Evolutionary conservation across 2,329 filamentous ascomycete genomes (phyloP).

Genomic region (Cercospora brassicicola): DNA sequence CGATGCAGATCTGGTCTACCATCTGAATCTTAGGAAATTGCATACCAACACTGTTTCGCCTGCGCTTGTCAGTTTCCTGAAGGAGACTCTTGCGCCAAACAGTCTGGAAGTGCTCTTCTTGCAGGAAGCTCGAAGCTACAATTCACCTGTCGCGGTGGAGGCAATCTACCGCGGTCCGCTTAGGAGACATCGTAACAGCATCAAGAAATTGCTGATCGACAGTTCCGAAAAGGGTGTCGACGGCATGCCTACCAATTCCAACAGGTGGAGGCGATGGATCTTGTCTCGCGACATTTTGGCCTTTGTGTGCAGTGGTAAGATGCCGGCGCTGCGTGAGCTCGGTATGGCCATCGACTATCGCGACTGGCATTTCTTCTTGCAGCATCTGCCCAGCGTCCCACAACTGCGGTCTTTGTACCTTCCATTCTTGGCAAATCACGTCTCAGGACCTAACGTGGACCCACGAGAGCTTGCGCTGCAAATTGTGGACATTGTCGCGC

Average conservation of each 20-base stretch:
- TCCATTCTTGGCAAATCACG: slow-evolving; percentile 64
- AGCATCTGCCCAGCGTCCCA: slow-evolving; percentile 68
- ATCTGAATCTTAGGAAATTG: slow-evolving; percentile 69
- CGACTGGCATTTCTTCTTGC: slow-evolving; percentile 81
- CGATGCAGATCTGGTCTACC: slow-evolving; percentile 48
- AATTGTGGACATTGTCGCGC: slow-evolving; percentile 73
- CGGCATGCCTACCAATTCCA: slow-evolving; percentile 41
- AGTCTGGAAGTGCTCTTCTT: slow-evolving; percentile 76
- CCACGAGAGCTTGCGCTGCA: slow-evolving; percentile 72
- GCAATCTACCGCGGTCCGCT: slow-evolving; percentile 70
- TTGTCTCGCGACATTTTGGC: slow-evolving; percentile 66
- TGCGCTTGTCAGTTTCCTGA: slow-evolving; percentile 70
- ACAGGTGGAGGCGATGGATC: slow-evolving; percentile 69
- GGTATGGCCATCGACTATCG: slow-evolving; percentile 71
- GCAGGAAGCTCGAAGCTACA: slow-evolving; percentile 61
- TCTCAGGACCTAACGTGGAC: slow-evolving; percentile 57
- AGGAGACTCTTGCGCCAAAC: slow-evolving; percentile 74
- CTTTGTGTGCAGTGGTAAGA: slow-evolving; percentile 74
- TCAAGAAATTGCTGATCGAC: slow-evolving; percentile 73
- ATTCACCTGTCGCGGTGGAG: slow-evolving; percentile 65
- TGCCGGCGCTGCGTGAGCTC: slow-evolving; percentile 70
- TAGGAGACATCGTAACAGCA: slow-evolving; percentile 67
- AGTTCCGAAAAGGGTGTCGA: slow-evolving; percentile 58
- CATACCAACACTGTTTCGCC: slow-evolving; percentile 72
- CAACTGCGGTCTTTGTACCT: slow-evolving; percentile 71